Evolutionary conservation across 768 basidiomycete genomes (phyloP), one percentile per base, ranked within the genome.

Genomic region (Boletellus ananas): DNA sequence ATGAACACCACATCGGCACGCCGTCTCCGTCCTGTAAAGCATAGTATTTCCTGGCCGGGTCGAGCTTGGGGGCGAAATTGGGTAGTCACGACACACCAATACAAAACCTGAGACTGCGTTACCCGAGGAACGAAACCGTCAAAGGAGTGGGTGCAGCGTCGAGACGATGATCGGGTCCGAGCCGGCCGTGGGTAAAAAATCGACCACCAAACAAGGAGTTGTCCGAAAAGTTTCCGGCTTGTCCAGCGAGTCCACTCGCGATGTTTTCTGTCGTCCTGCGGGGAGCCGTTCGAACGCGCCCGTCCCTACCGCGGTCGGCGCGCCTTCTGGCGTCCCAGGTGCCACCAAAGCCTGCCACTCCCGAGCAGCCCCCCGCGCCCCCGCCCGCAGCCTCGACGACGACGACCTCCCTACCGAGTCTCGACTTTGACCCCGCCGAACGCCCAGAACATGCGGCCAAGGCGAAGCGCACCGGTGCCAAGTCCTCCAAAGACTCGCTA

Each of bases 401-500:
- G 1, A 18, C 47, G n/a, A 36, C 47, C 0, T 42, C 59, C 14
- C 55, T 79, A 6, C 79, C 80, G 5, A 81, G 76, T 47, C 73
- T 88, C 17, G 86, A 89, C 66, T 85, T 88, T 57, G 76, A 81
- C 16, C 83, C 84, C 0, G 70, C 74, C 14, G 77, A 78, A 55
- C 54, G 34, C 18, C 67, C 73, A 41, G 66, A 69, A 38, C n/a
- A n/a, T n/a, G n/a, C n/a, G n/a, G n/a, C n/a, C n/a, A 65, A 69
- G 47, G 63, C 65, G 31, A 74, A 79, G 51, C 74, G 83, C 45
- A 91, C 89, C 0, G 89, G 90, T 13, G 90, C 90, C 44, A 76
- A 72, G 64, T 90, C 88, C 3, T 85, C 87, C 14, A 88, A 85
- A 58, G 84, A 86, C 44, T 81, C 84, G 13, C 76, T 92, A 46